Base-by-base conservation (phyloP, 2,329 filamentous ascomycete species). In the Dactylellina haptotyla region DNA sequence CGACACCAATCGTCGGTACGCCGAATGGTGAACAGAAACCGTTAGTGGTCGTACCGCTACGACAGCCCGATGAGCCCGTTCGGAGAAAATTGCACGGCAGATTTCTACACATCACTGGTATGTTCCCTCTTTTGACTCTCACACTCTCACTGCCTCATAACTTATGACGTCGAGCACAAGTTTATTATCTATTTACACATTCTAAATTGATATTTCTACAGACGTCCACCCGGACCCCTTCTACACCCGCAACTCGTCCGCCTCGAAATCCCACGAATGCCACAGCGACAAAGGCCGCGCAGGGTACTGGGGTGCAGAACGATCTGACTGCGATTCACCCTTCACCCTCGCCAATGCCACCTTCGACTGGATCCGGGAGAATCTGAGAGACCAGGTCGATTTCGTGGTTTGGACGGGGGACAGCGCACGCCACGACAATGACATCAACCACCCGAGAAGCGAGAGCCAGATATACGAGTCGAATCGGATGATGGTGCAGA, bases 341-440 rank as follows among this genome's bases (percentile, higher is more conserved):
- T 82, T 89, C 70, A 83, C 89, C 0, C 87, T 99, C 16, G 84
- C 97, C 74, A 91, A 98, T 80, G 90, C 91, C 77, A 98, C 94
- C 0, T 92, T 98, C 79, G 85, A 89, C 78, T 99, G 94, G 94
- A 90, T 99, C 57, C 84, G 87, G 46, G 85, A 88, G 45, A 89
- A 96, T 78, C 79, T 97, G 67, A 89, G 87, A 79, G 90, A 93
- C 79, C 82, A 88, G 2, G 86, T 97, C 75, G 93, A 97, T 80
- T 97, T 97, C 80, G 89, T 97, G 54, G 84, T 97, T 53, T 97
- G 93, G 93, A 97, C 93, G 1, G 93, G 93, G 76, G 93, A 97
- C 81, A 94, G 90, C 30, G 92, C 91, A 18, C 87, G 93, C 76
- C 93, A 97, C 81, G 93, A 97, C 81, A 94, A 90, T 80, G 93